Evolutionary conservation across 2,329 filamentous ascomycete genomes (phyloP).

Genomic region (Xylariaceae sp.): DNA sequence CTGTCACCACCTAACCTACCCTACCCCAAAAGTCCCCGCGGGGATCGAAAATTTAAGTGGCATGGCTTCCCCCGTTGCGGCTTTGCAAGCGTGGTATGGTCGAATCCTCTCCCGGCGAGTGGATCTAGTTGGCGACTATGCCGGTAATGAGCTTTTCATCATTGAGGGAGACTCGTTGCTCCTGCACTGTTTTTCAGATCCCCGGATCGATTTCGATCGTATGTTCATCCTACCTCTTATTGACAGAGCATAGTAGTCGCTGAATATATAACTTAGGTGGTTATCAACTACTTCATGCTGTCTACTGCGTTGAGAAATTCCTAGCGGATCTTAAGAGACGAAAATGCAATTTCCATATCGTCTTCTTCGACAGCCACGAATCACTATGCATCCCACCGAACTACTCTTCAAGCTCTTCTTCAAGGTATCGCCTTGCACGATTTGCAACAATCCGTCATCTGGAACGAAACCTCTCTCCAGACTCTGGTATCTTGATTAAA

Average conservation of each 20-base stretch:
- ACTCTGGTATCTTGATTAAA: neutral
- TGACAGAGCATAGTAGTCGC: neutral
- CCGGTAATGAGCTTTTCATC: neutral
- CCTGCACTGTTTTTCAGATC: neutral
- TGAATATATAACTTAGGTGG: neutral
- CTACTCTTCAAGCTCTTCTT: neutral
- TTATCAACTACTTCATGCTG: constrained; percentile 1
- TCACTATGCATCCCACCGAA: neutral
- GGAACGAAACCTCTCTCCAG: neutral
- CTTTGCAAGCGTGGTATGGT: no score
- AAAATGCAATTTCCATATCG: constrained; percentile 2
- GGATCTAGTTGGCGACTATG: neutral
- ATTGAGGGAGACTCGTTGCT: neutral
- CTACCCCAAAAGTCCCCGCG: no score
- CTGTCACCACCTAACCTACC: no score
- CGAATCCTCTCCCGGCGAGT: no score
- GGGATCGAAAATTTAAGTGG: no score
- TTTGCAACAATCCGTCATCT: neutral
- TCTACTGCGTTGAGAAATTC: constrained; percentile 1
- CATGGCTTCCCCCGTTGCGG: no score
- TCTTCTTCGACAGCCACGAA: neutral
- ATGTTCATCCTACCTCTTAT: neutral
- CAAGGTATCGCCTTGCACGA: neutral
- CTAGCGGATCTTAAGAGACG: neutral
- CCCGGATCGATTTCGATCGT: neutral